Conservation (phyloP, 139 green algal genomes). For the Penium margaritaceum region DNA sequence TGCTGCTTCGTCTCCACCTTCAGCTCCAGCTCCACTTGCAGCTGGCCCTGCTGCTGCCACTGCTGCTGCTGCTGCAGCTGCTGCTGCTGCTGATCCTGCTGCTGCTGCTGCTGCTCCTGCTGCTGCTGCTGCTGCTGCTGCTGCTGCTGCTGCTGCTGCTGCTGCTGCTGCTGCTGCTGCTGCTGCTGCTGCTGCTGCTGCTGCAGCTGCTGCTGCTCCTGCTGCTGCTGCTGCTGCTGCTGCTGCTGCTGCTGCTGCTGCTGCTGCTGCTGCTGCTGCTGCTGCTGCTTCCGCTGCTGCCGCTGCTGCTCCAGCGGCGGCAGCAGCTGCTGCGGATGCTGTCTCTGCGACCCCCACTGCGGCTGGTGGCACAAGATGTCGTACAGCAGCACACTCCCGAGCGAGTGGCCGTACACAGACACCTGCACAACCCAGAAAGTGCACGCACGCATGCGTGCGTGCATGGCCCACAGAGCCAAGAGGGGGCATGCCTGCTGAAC, state of each 20-base stretch:
- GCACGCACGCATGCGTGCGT: neutral
- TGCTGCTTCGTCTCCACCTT: neutral
- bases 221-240: too few relatives aligned
- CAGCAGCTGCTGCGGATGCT: neutral
- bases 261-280: too few relatives aligned
- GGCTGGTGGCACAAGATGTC: constrained; percentile 69
- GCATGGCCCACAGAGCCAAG: too few relatives aligned
- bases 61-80: constrained; percentile 3
- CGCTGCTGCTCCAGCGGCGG: constrained; percentile 18
- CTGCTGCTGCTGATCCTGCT: constrained; percentile 4
- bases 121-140: neutral
- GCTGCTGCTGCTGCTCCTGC: neutral
- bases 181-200: neutral
- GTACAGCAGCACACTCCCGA: constrained; percentile 65
- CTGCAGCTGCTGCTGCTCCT: neutral
- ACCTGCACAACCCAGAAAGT: constrained; percentile 35
- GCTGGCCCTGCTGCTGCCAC: neutral
- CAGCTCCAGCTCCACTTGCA: neutral
- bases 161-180: neutral
- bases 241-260: constrained; percentile 6
- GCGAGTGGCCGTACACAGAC: constrained; percentile 62
- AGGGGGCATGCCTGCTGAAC: constrained; percentile 61
- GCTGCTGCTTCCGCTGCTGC: too few relatives aligned
- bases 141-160: neutral
- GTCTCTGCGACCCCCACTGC: too few relatives aligned